Evolutionary conservation across 2,329 filamentous ascomycete genomes (phyloP), one percentile per base, ranked within the genome.

Genomic region (Ceratocystis papillata): DNA sequence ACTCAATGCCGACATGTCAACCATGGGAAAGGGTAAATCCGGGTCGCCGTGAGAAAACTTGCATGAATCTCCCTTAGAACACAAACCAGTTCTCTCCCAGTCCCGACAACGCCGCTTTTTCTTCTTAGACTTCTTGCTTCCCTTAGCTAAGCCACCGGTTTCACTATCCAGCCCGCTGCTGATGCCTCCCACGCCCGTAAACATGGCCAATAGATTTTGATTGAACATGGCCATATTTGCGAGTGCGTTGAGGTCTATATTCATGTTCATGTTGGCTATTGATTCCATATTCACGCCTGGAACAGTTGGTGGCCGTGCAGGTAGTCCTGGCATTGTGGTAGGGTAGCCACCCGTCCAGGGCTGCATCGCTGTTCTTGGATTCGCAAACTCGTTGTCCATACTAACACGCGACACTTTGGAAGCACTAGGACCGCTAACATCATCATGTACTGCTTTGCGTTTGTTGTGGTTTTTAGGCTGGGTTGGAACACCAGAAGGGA

Each of bases 211-310:
- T 37, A 67, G 22, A 59, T 62, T 67, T 28, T 67, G 66, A 30
- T 67, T 67, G 22, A 57, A 53, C 62, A 67, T 41, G 25, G 63
- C 66, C 66, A 67, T 67, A 28, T 62, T 67, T 10, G 66, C 62
- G 4, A 67, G 53, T 2, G 66, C 48, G 33, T 67, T 65, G 22
- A 67, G 53, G 33, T 67, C 66, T 41, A 65, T 55, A 33, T 41
- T 41, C 62, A 64, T 64, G 62, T 64, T 64, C 46, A 55, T 50
- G 33, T 55, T 48, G n/a, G 44, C n/a, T 15, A 46, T 37, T n/a
- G 37, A 5, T 41, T 46, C 60, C 22, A 37, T 41, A 22, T 28
- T 33, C 30, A 30, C 28, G 20, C 33, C 33, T 17, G 46, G 7
- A 20, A 53, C 5, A 15, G 17, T 30, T 48, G 33, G 44, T 44